Conservation (phyloP, 495 filamentous ascomycete genomes). For the Letharia lupina region DNA sequence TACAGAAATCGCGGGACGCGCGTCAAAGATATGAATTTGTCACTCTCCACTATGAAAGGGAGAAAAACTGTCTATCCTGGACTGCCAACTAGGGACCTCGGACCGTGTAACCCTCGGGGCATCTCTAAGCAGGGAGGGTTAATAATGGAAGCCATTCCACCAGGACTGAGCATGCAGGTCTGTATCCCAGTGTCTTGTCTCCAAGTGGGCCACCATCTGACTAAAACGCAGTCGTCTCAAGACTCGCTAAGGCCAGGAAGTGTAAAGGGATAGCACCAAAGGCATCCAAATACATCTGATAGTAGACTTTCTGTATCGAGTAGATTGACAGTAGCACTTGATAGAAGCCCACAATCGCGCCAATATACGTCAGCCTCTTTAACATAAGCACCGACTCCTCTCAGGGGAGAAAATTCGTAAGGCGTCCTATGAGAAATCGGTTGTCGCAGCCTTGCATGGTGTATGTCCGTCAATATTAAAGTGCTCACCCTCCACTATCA, state of each 20-base stretch:
- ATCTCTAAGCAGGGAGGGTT: not conserved
- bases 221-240: not conserved
- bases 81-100: not conserved
- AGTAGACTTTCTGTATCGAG: not conserved
- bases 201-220: not conserved
- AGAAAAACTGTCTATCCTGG: not conserved
- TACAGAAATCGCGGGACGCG: not conserved
- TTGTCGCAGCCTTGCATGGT: not conserved
- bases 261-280: not conserved
- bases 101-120: not conserved
- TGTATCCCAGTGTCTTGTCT: not conserved
- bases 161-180: not conserved
- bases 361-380: not conserved
- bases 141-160: not conserved
- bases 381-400: no score
- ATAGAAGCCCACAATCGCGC: not conserved
- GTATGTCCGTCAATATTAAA: not conserved
- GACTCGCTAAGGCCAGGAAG: not conserved
- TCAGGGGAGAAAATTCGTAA: no score
- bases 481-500: slow-evolving; percentile 1
- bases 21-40: not conserved
- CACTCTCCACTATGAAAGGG: not conserved
- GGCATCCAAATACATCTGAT: not conserved
- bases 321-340: not conserved
- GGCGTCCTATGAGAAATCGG: not conserved